Conservation (phyloP, 2,329 filamentous ascomycete species). For the Beauveria pseudobassiana region DNA sequence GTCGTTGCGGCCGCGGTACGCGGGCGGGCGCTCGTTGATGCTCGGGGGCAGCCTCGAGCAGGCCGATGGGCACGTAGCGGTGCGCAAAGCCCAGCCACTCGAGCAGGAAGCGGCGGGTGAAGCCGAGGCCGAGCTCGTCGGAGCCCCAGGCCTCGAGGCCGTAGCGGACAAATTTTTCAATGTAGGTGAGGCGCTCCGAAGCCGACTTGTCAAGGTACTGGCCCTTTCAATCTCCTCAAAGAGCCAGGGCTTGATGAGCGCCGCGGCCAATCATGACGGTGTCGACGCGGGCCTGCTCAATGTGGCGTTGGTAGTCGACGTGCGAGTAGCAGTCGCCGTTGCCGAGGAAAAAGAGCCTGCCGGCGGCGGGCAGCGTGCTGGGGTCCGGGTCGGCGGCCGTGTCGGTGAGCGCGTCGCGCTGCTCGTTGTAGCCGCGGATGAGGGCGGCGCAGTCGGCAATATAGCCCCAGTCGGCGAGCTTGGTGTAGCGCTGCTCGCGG, state of each 20-base stretch:
- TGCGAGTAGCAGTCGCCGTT: constrained; percentile 97
- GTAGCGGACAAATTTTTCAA: constrained; percentile 85
- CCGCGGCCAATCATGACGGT: constrained; percentile 97
- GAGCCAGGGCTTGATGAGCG: constrained; percentile 91
- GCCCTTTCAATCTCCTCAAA: constrained; percentile 90
- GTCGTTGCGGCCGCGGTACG: constrained; percentile 77
- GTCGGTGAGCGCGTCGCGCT: constrained; percentile 60
- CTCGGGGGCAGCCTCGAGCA: constrained; percentile 86
- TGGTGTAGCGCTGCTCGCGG: constrained; percentile 89
- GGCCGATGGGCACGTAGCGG: constrained; percentile 82
- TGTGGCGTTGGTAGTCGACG: constrained; percentile 72
- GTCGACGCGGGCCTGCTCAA: constrained; percentile 74
- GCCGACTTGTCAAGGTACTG: constrained; percentile 96
- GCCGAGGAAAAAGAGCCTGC: constrained; percentile 82
- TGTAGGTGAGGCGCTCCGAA: constrained; percentile 71
- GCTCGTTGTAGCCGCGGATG: constrained; percentile 69
- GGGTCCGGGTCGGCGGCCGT: constrained; percentile 72
- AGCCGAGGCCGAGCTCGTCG: constrained; percentile 88
- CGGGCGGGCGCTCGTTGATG: constrained; percentile 82
- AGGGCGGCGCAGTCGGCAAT: constrained; percentile 84
- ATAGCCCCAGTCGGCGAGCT: constrained; percentile 88
- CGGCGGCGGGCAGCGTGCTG: constrained; percentile 54
- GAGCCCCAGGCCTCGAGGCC: constrained; percentile 93
- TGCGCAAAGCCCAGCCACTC: constrained; percentile 94
- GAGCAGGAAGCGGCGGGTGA: constrained; percentile 82